A percentile compares a stretch with the other conserved stretches of the same genome.
These are phyloP conservation scores for Colletotrichum sp. DNA, from an alignment of 2,329 filamentous ascomycete genomes.

Conservation along the genomic window DNA sequence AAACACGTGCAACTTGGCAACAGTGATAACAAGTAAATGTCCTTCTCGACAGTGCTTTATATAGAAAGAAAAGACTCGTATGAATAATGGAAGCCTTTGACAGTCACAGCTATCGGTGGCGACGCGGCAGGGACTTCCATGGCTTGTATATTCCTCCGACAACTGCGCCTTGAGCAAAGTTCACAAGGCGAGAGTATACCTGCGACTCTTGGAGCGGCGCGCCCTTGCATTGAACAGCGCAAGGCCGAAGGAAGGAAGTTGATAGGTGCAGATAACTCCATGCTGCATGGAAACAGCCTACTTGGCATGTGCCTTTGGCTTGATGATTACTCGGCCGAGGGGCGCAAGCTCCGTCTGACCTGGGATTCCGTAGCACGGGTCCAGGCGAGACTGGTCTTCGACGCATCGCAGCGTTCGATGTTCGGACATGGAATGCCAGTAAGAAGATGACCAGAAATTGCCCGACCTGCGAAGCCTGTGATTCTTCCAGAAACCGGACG, in stretches of 20 bases:
- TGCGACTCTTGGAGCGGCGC: not conserved
- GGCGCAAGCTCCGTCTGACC: not conserved
- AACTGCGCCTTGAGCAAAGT: not conserved
- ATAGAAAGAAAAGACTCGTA: not conserved
- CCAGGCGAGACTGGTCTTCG: not conserved
- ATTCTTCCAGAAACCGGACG: not conserved
- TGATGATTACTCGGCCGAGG: not conserved
- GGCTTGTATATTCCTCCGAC: not conserved
- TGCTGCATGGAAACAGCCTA: not conserved
- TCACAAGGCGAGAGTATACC: not conserved
- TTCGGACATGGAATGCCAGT: not conserved
- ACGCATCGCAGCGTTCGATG: not conserved
- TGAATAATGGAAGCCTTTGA: not conserved
- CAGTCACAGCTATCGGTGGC: not conserved
- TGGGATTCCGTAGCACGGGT: not conserved
- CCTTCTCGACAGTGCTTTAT: not conserved
- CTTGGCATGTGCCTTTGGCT: constrained; percentile 1
- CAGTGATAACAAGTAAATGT: not conserved
- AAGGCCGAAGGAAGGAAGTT: not conserved
- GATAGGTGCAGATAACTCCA: not conserved
- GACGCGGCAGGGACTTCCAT: not conserved
- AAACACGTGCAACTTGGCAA: not conserved
- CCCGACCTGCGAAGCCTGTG: not conserved
- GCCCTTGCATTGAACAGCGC: not conserved
- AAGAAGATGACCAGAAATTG: not conserved